Percentiles rank a stretch among this genome's conserved stretches.
Conservation (phyloP, 2,329 filamentous ascomycete species). For the Decorospora gaudefroyi region DNA sequence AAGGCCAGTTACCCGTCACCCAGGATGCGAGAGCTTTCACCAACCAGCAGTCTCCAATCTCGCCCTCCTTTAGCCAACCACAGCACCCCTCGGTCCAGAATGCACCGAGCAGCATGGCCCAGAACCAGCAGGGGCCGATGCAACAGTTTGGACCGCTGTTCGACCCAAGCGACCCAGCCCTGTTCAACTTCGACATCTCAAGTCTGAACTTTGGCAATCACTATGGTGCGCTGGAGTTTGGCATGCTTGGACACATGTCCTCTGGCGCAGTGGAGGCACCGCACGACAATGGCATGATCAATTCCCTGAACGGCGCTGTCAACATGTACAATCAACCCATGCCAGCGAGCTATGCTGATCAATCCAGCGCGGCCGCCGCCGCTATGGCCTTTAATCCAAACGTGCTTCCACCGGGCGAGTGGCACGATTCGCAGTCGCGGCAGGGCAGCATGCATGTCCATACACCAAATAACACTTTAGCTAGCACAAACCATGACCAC, state of each 20-base stretch:
- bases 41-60: constrained; percentile 72
- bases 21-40: constrained; percentile 60
- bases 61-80: constrained; percentile 69
- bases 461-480: constrained; percentile 50
- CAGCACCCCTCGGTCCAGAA: constrained; percentile 53
- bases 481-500: constrained; percentile 42
- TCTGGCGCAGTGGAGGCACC: constrained; percentile 83
- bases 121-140: constrained; percentile 45
- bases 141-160: constrained; percentile 67
- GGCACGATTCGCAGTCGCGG: constrained; percentile 48
- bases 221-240: constrained; percentile 93
- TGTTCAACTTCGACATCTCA: constrained; percentile 96
- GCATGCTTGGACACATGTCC: constrained; percentile 95
- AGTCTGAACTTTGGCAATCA: constrained; percentile 95
- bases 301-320: constrained; percentile 39
- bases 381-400: constrained; percentile 38
- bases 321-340: constrained; percentile 51
- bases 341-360: constrained; percentile 31
- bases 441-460: constrained; percentile 53
- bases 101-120: constrained; percentile 54
- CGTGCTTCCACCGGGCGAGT: constrained; percentile 37
- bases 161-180: constrained; percentile 85
- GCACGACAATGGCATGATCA: constrained; percentile 58
- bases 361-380: constrained; percentile 37
- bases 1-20: constrained; percentile 50